Evolutionary conservation across 352 stramenopile species (phyloP), one percentile per base, ranked within the genome.

Genomic region (Phytophthora gonapodyides): DNA sequence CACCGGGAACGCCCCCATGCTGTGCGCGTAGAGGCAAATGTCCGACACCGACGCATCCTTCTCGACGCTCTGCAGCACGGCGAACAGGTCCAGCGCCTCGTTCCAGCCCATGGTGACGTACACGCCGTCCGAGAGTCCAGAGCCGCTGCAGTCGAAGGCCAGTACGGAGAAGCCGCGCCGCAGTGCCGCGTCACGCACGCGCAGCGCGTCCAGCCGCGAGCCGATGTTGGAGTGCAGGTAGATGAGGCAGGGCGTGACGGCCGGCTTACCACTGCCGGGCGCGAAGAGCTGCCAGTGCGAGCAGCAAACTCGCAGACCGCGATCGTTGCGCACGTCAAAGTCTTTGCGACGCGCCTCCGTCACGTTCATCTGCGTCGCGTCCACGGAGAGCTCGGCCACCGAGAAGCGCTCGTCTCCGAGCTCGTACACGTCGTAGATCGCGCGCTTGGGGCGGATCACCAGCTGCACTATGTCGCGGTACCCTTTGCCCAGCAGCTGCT

Each of bases 101-200:
- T 92, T 92, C 82, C 82, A 94, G 37, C 87, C 87, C 76, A 93
- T 89, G 5, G 85, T 96, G 55, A 96, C 85, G 64, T 91, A 94
- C 37, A 92, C 76, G 31, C 85, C 87, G 53, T 94, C 87, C 21
- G 79, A 91, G 11, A 81, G 57, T 0, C 85, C 87, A 5, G 85
- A 94, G 49, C 87, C 87, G 19, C 77, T 90, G 51, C 76, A 94
- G 69, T 96, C 87, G 52, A 96, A 94, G 3, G 85, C 76, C 31
- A 92, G 57, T 42, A 96, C 79, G 7, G 85, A 93, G 40, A 94
- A 89, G 44, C 86, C 84, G 2, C 84, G 71, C n/a, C 57, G 52
- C 8, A 96, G 57, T 7, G 82, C 83, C 10, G 76, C 50, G 37
- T 92, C 74, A 2, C 84, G 84, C 30, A 93, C 57, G n/a, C 81